These are phyloP conservation scores for Quercus variabilis DNA, from an alignment of 306 rosid genomes.

Conservation along the genomic window DNA sequence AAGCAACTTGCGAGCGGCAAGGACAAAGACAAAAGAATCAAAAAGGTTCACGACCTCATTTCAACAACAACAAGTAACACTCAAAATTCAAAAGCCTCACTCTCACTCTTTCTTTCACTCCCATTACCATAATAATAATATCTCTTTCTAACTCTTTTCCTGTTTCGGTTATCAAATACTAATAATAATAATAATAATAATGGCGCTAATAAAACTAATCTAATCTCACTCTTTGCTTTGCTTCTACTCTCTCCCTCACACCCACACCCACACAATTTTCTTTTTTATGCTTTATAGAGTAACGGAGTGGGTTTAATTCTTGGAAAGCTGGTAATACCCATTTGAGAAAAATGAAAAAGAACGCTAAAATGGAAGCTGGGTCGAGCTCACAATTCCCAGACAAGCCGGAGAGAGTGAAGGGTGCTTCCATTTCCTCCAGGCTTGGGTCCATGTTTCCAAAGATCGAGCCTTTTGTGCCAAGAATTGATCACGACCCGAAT, in stretches of 20 bases:
- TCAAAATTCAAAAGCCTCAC: constrained; percentile 6
- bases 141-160: too few relatives aligned
- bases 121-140: too few relatives aligned
- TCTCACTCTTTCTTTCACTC: constrained; percentile 5
- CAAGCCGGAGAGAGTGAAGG: constrained; percentile 27
- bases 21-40: constrained; percentile 8
- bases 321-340: constrained; percentile 5
- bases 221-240: constrained; percentile 31
- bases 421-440: constrained; percentile 23
- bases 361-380: constrained; percentile 48
- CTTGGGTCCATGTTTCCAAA: constrained; percentile 29
- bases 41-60: constrained; percentile 9
- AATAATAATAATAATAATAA: too few relatives aligned
- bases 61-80: neutral
- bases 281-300: constrained; percentile 13
- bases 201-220: too few relatives aligned
- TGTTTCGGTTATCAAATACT: too few relatives aligned
- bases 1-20: constrained; percentile 34
- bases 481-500: constrained; percentile 61
- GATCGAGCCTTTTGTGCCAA: constrained; percentile 65
- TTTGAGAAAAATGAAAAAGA: constrained; percentile 6
- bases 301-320: constrained; percentile 5
- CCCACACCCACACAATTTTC: neutral
- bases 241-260: constrained; percentile 34
- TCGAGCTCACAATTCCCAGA: constrained; percentile 32